Conservation (phyloP, 352 stramenopile species). For the Hyaloperonospora arabidopsidis region DNA sequence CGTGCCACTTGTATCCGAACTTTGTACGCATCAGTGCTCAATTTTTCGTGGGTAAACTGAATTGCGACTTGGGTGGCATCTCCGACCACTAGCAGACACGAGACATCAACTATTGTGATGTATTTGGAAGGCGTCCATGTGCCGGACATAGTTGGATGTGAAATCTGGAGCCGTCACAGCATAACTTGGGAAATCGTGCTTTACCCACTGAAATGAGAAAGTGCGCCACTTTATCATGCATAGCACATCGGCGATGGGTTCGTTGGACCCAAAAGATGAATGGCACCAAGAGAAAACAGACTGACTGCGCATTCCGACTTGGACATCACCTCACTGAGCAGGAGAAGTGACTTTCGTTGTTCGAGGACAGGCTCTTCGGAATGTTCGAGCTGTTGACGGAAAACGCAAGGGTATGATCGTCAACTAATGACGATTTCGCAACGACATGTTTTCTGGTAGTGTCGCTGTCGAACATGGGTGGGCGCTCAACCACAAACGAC, state of each 20-base stretch:
- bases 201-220: slow-evolving; percentile 83
- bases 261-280: slow-evolving; percentile 46
- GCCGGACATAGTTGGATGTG: slow-evolving; percentile 73
- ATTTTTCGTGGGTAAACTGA: slow-evolving; percentile 75
- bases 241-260: slow-evolving; percentile 59
- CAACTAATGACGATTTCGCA: slow-evolving; percentile 75
- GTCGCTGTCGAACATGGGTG: slow-evolving; percentile 53
- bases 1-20: slow-evolving; percentile 73
- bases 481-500: slow-evolving; percentile 51
- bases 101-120: slow-evolving; percentile 76
- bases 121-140: slow-evolving; percentile 77
- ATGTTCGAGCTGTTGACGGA: slow-evolving; percentile 70
- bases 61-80: slow-evolving; percentile 70
- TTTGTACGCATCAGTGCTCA: slow-evolving; percentile 71
- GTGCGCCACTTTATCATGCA: slow-evolving; percentile 73
- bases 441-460: slow-evolving; percentile 67
- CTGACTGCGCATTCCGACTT: slow-evolving; percentile 49
- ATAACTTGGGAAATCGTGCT: slow-evolving; percentile 75
- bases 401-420: slow-evolving; percentile 50
- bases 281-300: slow-evolving; percentile 48
- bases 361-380: slow-evolving; percentile 66
- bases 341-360: slow-evolving; percentile 59
- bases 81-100: slow-evolving; percentile 78
- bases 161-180: slow-evolving; percentile 50
- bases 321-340: slow-evolving; percentile 46